These are phyloP conservation scores for Astraeus odoratus DNA, from an alignment of 768 basidiomycete genomes.

Conservation along the genomic window DNA sequence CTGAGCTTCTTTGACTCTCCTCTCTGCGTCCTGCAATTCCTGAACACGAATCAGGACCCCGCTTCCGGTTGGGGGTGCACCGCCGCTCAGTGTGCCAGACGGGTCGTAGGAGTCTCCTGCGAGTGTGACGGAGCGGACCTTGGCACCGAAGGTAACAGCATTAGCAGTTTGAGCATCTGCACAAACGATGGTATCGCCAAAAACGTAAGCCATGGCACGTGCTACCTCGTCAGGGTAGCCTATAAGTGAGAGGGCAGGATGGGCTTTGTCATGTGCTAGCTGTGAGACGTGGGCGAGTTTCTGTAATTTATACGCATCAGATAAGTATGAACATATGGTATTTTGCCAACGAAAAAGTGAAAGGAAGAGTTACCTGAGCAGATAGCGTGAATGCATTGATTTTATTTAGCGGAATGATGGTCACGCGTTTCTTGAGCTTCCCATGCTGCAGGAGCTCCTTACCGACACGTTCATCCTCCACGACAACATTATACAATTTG, in stretches of 20 bases:
- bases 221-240: conserved; percentile 75
- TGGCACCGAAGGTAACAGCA: conserved; percentile 69
- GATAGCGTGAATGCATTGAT: conserved; percentile 59
- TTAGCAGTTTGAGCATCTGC: conserved; percentile 84
- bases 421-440: conserved; percentile 78
- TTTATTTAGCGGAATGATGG: conserved; percentile 91
- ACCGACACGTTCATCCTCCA: conserved; percentile 85
- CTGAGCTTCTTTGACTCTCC: conserved; percentile 44
- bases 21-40: conserved; percentile 66
- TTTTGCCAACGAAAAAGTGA: too few species aligned
- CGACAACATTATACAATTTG: conserved; percentile 88
- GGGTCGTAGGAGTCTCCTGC: conserved; percentile 97
- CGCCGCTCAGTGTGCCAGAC: conserved; percentile 88
- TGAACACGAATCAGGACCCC: conserved; percentile 80
- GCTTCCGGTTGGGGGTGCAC: conserved; percentile 70
- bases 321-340: not conserved
- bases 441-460: conserved; percentile 77
- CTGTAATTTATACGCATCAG: conserved; percentile 32
- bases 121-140: conserved; percentile 81
- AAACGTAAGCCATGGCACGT: conserved; percentile 89
- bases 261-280: conserved; percentile 74
- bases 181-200: conserved; percentile 89
- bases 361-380: conserved; percentile 48
- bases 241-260: conserved; percentile 83
- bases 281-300: conserved; percentile 68